Evolutionary conservation across 1,284 basidiomycete species (phyloP).

Genomic region (Melampsora medusae): DNA sequence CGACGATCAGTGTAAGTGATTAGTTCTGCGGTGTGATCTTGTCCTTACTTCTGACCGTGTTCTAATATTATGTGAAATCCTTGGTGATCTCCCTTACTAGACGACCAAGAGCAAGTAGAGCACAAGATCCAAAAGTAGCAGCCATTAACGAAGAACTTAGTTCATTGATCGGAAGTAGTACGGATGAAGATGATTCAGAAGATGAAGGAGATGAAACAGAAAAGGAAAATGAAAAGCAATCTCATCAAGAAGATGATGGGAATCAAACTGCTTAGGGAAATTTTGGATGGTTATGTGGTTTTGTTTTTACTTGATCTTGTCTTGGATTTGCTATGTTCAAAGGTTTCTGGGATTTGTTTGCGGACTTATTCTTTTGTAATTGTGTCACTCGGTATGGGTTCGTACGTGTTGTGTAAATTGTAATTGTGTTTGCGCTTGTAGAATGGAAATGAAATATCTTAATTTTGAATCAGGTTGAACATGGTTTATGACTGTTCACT

Average conservation of each 20-base stretch:
- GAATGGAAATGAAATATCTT: too few species aligned
- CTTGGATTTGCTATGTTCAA: too few species aligned
- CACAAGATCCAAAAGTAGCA: constrained; percentile 11
- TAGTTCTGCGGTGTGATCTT: not conserved
- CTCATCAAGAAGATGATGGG: not conserved
- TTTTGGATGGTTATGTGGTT: too few species aligned
- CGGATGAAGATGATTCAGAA: constrained; percentile 33
- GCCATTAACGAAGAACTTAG: constrained; percentile 25
- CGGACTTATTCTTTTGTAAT: too few species aligned
- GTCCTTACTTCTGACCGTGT: not conserved
- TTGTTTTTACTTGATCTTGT: too few species aligned
- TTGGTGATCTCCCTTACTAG: not conserved
- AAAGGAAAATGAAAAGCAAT: constrained; percentile 15
- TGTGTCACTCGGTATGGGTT: too few species aligned
- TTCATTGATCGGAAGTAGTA: constrained; percentile 33
- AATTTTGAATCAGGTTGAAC: too few species aligned
- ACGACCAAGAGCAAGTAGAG: constrained; percentile 23
- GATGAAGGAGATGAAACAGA: constrained; percentile 13
- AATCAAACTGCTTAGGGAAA: too few species aligned
- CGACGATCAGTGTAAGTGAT: constrained; percentile 32
- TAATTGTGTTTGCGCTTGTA: too few species aligned
- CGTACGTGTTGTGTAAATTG: too few species aligned
- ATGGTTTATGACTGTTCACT: too few species aligned
- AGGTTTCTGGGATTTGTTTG: too few species aligned
- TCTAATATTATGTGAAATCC: not conserved